Evolutionary conservation across 805 yeast species (phyloP).

Genomic region (Maudiozyma turicensis): DNA sequence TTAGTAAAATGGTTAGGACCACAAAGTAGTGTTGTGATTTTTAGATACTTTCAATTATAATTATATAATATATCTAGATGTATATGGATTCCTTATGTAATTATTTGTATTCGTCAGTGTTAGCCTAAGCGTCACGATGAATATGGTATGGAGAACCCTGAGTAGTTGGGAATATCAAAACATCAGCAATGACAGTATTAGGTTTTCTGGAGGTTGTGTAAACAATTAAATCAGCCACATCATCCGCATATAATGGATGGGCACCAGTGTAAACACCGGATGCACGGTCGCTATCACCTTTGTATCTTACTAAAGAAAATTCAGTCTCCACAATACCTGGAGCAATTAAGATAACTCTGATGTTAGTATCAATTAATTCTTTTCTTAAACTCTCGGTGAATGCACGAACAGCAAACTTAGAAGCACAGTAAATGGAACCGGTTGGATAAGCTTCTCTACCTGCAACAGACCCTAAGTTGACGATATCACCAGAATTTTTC

Average conservation of each 20-base stretch:
- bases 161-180: slow-evolving; percentile 72
- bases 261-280: slow-evolving; percentile 46
- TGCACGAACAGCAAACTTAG: slow-evolving; percentile 63
- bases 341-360: slow-evolving; percentile 56
- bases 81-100: no score
- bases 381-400: slow-evolving; percentile 65
- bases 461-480: slow-evolving; percentile 68
- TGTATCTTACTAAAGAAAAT: slow-evolving; percentile 49
- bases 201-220: slow-evolving; percentile 47
- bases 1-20: no score
- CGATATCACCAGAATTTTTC: slow-evolving; percentile 63
- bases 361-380: slow-evolving; percentile 60
- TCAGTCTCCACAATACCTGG: slow-evolving; percentile 69
- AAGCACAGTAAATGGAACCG: slow-evolving; percentile 69
- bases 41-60: no score
- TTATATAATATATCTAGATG: no score
- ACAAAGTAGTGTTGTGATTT: no score
- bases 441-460: slow-evolving; percentile 75
- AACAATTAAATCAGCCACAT: slow-evolving; percentile 52
- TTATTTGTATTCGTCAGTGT: no score
- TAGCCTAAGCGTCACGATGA: slow-evolving; percentile 27
- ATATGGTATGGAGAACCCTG: slow-evolving; percentile 74
- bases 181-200: slow-evolving; percentile 59
- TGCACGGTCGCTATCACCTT: slow-evolving; percentile 46
- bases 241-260: slow-evolving; percentile 47